These are phyloP conservation scores for Chlamydomonas applanata DNA, from an alignment of 139 green algal genomes.

Conservation along the genomic window DNA sequence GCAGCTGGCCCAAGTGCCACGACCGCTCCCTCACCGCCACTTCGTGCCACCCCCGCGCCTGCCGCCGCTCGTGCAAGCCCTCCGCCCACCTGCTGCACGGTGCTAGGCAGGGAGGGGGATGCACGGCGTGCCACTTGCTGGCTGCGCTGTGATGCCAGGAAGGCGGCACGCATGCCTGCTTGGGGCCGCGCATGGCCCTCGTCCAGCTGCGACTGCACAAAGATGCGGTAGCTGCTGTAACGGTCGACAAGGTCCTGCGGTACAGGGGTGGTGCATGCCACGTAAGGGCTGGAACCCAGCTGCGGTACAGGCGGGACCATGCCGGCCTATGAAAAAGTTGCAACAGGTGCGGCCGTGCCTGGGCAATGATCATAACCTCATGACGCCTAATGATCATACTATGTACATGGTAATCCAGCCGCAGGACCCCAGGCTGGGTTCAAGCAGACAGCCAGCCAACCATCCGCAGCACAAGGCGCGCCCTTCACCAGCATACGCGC, in stretches of 20 bases:
- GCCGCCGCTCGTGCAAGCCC: not conserved
- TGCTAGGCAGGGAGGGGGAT: not conserved
- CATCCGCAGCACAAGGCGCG: not conserved
- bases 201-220: constrained; percentile 20
- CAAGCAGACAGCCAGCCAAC: too few species aligned
- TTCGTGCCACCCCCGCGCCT: not conserved
- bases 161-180: constrained; percentile 4
- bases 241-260: constrained; percentile 2
- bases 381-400: too few species aligned
- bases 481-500: constrained; percentile 3
- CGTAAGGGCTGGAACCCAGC: too few species aligned
- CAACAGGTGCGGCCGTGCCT: too few species aligned
- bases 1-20: not conserved
- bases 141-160: not conserved
- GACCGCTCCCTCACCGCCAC: not conserved
- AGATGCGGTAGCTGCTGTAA: constrained; percentile 12
- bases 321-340: too few species aligned
- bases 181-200: not conserved
- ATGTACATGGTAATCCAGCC: too few species aligned
- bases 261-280: not conserved
- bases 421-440: too few species aligned
- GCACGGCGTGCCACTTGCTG: not conserved
- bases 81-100: not conserved
- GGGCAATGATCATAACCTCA: too few species aligned
- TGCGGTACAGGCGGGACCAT: too few species aligned